Percentiles rank a stretch among this genome's conserved stretches.
These are phyloP conservation scores for Theobroma grandiflorum DNA, from an alignment of 441 rosid species.

Conservation along the genomic window DNA sequence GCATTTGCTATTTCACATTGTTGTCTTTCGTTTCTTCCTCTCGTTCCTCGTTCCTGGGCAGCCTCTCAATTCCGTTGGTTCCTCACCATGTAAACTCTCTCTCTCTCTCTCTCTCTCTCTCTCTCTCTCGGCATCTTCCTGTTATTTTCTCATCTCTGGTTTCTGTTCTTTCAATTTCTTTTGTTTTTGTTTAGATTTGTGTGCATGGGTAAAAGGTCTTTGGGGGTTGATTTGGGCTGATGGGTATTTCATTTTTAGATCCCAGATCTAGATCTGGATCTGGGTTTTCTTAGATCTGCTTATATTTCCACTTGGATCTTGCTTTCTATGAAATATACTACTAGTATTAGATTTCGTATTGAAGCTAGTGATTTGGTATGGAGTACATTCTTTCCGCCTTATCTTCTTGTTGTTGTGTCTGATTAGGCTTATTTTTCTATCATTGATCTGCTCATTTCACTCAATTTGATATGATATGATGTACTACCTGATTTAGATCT, in stretches of 20 bases:
- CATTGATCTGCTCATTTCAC: background rate
- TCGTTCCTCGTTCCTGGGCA: background rate
- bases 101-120: background rate
- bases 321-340: background rate
- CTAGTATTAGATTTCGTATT: background rate
- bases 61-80: background rate
- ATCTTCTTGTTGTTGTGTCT: background rate
- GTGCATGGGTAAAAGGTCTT: background rate
- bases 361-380: background rate
- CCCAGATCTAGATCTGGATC: constrained; percentile 26
- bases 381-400: background rate
- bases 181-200: background rate
- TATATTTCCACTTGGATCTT: background rate
- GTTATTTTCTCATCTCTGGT: background rate
- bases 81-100: background rate
- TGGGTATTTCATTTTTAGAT: background rate
- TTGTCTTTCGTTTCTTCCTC: background rate
- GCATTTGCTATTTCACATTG: background rate
- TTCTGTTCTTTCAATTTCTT: background rate
- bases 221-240: background rate
- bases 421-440: background rate
- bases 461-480: background rate
- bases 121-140: background rate
- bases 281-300: constrained; percentile 14
- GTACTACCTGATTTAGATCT: background rate